Evolutionary conservation across 768 basidiomycete species (phyloP).

Genomic region (Lentinus brumalis): DNA sequence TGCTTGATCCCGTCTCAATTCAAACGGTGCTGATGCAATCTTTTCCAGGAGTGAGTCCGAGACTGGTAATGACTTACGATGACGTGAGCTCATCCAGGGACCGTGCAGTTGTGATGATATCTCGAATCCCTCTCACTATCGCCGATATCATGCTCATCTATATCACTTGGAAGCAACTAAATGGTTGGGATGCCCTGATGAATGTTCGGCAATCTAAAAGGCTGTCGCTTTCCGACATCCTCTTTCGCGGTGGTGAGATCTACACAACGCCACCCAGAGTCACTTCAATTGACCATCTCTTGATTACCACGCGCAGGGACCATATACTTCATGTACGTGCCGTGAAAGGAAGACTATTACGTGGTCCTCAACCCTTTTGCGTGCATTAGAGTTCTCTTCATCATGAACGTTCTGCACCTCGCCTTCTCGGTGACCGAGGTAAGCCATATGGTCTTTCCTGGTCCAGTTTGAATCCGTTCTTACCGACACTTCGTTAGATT

Average conservation of each 20-base stretch:
- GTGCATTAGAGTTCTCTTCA: neutral
- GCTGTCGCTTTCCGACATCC: neutral
- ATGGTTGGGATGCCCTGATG: neutral
- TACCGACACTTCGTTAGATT: neutral
- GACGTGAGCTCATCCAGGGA: no score
- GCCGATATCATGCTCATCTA: neutral
- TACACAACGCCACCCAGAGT: no score
- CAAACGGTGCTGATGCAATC: no score
- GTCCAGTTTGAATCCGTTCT: neutral
- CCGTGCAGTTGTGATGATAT: neutral
- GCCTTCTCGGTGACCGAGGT: neutral
- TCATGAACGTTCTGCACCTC: neutral
- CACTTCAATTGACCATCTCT: neutral
- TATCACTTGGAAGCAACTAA: neutral
- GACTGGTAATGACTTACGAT: no score
- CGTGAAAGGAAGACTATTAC: no score
- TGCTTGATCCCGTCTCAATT: no score
- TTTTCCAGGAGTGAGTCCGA: no score
- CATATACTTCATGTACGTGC: neutral
- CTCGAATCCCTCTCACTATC: neutral
- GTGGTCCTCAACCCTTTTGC: neutral
- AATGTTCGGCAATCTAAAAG: neutral
- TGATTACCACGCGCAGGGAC: neutral
- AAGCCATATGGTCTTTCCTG: neutral
- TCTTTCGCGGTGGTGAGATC: neutral